Conservation (phyloP, 78 protist genomes). For the Pelomyxa schiedti region DNA sequence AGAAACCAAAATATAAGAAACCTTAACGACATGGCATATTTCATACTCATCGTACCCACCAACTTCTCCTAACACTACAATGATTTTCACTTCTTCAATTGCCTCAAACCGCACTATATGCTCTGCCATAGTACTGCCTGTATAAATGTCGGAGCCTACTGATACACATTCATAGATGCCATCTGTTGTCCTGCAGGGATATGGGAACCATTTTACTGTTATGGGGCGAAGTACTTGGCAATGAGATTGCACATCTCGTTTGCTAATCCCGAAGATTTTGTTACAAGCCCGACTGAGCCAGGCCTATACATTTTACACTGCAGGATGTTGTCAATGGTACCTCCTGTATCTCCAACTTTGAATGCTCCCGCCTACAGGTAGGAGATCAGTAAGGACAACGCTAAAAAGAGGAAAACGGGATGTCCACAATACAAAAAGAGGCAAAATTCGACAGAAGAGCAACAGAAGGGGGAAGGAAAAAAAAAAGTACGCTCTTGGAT, state of each 20-base stretch:
- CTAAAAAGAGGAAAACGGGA: no score
- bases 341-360: constrained; percentile 86
- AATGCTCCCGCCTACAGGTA: constrained; percentile 87
- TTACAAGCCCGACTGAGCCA: constrained; percentile 81
- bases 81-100: constrained; percentile 56
- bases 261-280: constrained; percentile 78
- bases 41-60: constrained; percentile 89
- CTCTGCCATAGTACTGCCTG: constrained; percentile 77
- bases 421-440: no score
- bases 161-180: constrained; percentile 90
- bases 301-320: constrained; percentile 82
- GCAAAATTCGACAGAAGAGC: no score
- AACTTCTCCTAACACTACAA: constrained; percentile 82
- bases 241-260: constrained; percentile 85
- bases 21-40: constrained; percentile 63
- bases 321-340: constrained; percentile 82
- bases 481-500: constrained; percentile 26
- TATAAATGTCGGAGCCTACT: constrained; percentile 88
- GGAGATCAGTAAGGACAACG: neutral
- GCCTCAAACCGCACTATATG: constrained; percentile 56
- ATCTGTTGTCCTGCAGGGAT: constrained; percentile 65
- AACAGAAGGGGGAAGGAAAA: no score
- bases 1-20: no score
- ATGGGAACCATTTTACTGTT: no score
- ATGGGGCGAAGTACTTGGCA: no score